phyloP scores from a whole-genome alignment of 2,329 filamentous ascomycete genomes.

The Xylariaceae sp. region DNA sequence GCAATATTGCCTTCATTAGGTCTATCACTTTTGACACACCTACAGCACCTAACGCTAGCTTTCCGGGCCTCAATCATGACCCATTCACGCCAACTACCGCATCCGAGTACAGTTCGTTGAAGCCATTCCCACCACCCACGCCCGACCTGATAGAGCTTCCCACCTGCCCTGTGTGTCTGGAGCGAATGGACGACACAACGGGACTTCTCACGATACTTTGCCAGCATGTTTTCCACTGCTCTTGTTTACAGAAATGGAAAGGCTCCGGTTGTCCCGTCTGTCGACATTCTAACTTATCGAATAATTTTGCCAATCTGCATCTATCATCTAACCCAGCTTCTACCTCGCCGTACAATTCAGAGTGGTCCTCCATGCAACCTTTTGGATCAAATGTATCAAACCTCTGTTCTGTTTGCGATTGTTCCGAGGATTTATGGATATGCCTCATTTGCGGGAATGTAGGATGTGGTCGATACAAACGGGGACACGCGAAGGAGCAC shows the following conservation, averaged over 20 bases:
- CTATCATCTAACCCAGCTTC: slow-evolving; percentile 20
- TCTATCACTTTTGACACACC: slow-evolving; percentile 79
- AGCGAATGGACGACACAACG: slow-evolving; percentile 97
- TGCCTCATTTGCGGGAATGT: slow-evolving; percentile 90
- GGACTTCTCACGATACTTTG: slow-evolving; percentile 93
- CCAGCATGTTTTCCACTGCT: slow-evolving; percentile 96
- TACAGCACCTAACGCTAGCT: slow-evolving; percentile 41
- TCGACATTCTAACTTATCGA: slow-evolving; percentile 64
- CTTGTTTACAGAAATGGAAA: slow-evolving; percentile 92
- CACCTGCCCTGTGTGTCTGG: slow-evolving; percentile 92
- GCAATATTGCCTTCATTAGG: slow-evolving; percentile 91
- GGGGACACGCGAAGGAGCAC: slow-evolving; percentile 87
- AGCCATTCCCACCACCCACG: slow-evolving; percentile 62
- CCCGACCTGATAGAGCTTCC: slow-evolving; percentile 85
- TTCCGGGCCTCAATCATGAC: slow-evolving; percentile 58
- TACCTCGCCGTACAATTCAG: slow-evolving; percentile 37
- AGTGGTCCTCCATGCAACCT: slow-evolving; percentile 48
- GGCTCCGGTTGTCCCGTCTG: slow-evolving; percentile 92
- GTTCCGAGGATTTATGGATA: slow-evolving; percentile 82
- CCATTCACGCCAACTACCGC: slow-evolving; percentile 52
- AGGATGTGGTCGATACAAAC: slow-evolving; percentile 91
- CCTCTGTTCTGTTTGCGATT: slow-evolving; percentile 76
- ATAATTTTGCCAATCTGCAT: slow-evolving; percentile 19
- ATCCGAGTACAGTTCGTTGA: slow-evolving; percentile 40
- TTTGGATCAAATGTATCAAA: slow-evolving; percentile 59